Conservation (phyloP, 176 grass and related monocot species). For the Eragrostis nindensis region DNA sequence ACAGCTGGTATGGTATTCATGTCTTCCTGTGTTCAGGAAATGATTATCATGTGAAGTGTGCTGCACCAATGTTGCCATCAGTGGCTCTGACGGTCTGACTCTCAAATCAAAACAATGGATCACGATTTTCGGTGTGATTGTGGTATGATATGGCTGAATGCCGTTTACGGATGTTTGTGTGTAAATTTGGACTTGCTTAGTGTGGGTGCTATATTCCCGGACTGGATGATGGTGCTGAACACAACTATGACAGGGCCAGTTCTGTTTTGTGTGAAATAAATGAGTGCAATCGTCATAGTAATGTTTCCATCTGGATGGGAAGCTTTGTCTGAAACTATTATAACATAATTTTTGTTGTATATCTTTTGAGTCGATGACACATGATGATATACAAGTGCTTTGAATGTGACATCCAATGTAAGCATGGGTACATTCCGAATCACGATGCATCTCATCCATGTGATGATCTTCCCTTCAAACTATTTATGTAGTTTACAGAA, state of each 20-base stretch:
- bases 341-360: conserved; percentile 11
- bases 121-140: conserved; percentile 37
- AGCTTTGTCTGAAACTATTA: conserved; percentile 20
- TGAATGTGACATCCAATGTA: background rate
- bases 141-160: conserved; percentile 23
- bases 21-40: conserved; percentile 19
- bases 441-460: conserved; percentile 11
- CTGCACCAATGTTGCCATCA: background rate
- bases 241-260: background rate
- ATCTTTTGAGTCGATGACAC: conserved; percentile 25
- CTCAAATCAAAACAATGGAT: conserved; percentile 25
- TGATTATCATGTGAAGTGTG: conserved; percentile 8
- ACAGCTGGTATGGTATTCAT: conserved; percentile 17
- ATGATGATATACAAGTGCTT: conserved; percentile 7
- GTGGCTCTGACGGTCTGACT: conserved; percentile 15
- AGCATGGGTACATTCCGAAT: background rate
- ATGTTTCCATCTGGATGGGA: conserved; percentile 12
- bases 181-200: conserved; percentile 25
- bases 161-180: conserved; percentile 33
- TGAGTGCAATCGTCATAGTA: conserved; percentile 7
- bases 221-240: conserved; percentile 23
- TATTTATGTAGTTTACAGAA: conserved; percentile 13
- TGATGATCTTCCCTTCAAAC: conserved; percentile 17
- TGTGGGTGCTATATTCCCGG: background rate
- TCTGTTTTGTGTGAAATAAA: conserved; percentile 4